A percentile compares a stretch with the other conserved stretches of the same genome.
Conservation (phyloP, 805 yeast genomes). For the Candida peoriensis region DNA sequence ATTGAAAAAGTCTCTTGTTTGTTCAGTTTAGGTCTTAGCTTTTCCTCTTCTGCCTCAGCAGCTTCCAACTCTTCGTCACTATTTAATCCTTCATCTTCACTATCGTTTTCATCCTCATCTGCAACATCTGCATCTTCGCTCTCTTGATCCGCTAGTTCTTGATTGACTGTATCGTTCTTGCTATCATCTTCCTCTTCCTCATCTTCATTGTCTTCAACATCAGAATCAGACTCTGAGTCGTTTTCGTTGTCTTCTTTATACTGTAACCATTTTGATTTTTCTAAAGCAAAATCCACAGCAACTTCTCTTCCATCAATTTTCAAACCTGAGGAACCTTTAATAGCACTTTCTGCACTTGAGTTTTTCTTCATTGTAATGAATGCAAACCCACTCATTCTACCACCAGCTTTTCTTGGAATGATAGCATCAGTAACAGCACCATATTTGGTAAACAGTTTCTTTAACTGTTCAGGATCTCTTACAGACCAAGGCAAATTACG, state of each 20-base stretch:
- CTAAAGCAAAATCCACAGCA: conserved; percentile 90
- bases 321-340: conserved; percentile 67
- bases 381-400: conserved; percentile 91
- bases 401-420: conserved; percentile 84
- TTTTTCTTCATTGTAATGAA: conserved; percentile 86
- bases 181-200: conserved; percentile 27
- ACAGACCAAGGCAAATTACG: conserved; percentile 97
- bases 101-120: conserved; percentile 24
- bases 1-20: conserved; percentile 67
- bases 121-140: conserved; percentile 23
- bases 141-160: conserved; percentile 24
- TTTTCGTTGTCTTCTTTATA: conserved; percentile 41
- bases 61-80: conserved; percentile 31
- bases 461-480: conserved; percentile 67
- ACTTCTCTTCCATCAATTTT: conserved; percentile 87
- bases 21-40: conserved; percentile 40
- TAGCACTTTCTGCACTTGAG: conserved; percentile 73
- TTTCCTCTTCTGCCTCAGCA: conserved; percentile 29
- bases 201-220: conserved; percentile 36
- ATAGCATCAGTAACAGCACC: conserved; percentile 87
- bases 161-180: background rate
- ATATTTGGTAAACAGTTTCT: conserved; percentile 62
- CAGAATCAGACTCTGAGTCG: conserved; percentile 33
- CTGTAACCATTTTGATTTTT: conserved; percentile 77
- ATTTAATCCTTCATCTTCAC: conserved; percentile 27